These are phyloP conservation scores for Pseudogymnoascus sp. DNA, from an alignment of 2,329 filamentous ascomycete genomes.

Conservation along the genomic window DNA sequence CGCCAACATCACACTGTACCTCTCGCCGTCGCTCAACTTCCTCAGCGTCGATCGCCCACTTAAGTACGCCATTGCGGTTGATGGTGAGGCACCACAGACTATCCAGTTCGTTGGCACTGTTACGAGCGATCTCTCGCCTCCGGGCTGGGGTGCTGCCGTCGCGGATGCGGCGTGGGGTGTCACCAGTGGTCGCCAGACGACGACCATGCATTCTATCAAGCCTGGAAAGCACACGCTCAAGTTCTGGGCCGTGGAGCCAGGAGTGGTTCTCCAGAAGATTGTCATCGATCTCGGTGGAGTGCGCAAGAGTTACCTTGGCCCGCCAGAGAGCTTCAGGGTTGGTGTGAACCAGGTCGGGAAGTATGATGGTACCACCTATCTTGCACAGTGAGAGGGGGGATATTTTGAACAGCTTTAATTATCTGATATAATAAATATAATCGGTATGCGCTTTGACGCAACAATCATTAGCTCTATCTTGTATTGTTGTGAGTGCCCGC, in stretches of 20 bases:
- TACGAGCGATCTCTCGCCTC: slow-evolving; percentile 20
- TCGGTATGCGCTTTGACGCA: not conserved
- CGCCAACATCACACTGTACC: slow-evolving; percentile 40
- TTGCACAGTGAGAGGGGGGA: not conserved
- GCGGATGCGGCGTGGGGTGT: slow-evolving; percentile 23
- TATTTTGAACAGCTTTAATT: not conserved
- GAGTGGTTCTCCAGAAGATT: slow-evolving; percentile 34
- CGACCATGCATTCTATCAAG: slow-evolving; percentile 23
- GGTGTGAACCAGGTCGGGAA: slow-evolving; percentile 10
- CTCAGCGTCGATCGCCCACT: slow-evolving; percentile 42
- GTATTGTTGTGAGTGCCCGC: not conserved
- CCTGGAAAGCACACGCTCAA: slow-evolving; percentile 27
- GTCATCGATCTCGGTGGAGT: slow-evolving; percentile 36
- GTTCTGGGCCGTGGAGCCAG: slow-evolving; percentile 31
- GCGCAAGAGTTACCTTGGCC: slow-evolving; percentile 34
- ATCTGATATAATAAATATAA: slow-evolving; percentile 3
- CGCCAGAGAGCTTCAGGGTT: slow-evolving; percentile 31
- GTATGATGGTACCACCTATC: slow-evolving; percentile 3
- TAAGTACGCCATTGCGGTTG: slow-evolving; percentile 43
- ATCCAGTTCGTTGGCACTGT: slow-evolving; percentile 28
- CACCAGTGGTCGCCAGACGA: slow-evolving; percentile 17
- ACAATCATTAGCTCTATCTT: not conserved
- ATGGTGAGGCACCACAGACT: slow-evolving; percentile 29
- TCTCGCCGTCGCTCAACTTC: slow-evolving; percentile 48
- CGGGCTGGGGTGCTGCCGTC: slow-evolving; percentile 18